A percentile compares a stretch with the other conserved stretches of the same genome.
These are phyloP conservation scores for Pythium scleroteichum DNA, from an alignment of 352 stramenopile species.

Conservation along the genomic window DNA sequence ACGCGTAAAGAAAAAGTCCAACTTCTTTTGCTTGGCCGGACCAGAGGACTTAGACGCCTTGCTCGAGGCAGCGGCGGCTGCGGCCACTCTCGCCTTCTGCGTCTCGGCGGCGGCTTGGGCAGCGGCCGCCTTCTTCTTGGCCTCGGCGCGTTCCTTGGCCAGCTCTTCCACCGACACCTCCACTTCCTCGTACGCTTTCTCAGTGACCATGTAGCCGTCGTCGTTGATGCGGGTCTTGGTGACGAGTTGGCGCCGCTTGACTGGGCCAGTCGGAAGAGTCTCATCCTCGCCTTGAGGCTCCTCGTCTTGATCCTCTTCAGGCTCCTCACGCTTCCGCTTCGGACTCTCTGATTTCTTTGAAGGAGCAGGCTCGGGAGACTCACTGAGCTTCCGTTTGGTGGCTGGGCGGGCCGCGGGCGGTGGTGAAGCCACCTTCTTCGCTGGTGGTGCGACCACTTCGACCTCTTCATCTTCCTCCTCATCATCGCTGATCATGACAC, in stretches of 20 bases:
- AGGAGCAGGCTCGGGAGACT: slow-evolving; percentile 29
- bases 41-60: slow-evolving; percentile 40
- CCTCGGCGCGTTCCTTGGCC: slow-evolving; percentile 44
- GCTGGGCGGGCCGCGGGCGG: slow-evolving; percentile 13
- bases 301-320: slow-evolving; percentile 19
- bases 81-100: slow-evolving; percentile 35
- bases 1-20: slow-evolving; percentile 63
- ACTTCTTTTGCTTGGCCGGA: slow-evolving; percentile 64
- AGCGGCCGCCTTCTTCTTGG: slow-evolving; percentile 52
- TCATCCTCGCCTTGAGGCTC: slow-evolving; percentile 35
- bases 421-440: slow-evolving; percentile 7
- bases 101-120: slow-evolving; percentile 39
- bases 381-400: slow-evolving; percentile 20
- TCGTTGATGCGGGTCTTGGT: slow-evolving; percentile 80
- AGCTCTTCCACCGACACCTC: slow-evolving; percentile 63
- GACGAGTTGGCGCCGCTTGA: slow-evolving; percentile 61
- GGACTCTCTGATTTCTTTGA: slow-evolving; percentile 10
- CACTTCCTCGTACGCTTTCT: slow-evolving; percentile 73
- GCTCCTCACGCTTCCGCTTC: slow-evolving; percentile 12
- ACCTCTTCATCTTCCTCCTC: slow-evolving; percentile 59
- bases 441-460: slow-evolving; percentile 11
- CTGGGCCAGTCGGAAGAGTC: slow-evolving; percentile 20
- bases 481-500: slow-evolving; percentile 66
- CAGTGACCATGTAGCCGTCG: slow-evolving; percentile 85
- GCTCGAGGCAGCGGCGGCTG: slow-evolving; percentile 6